These are phyloP conservation scores for Paecilomyces variotii DNA, from an alignment of 2,329 filamentous ascomycete genomes.

Conservation along the genomic window DNA sequence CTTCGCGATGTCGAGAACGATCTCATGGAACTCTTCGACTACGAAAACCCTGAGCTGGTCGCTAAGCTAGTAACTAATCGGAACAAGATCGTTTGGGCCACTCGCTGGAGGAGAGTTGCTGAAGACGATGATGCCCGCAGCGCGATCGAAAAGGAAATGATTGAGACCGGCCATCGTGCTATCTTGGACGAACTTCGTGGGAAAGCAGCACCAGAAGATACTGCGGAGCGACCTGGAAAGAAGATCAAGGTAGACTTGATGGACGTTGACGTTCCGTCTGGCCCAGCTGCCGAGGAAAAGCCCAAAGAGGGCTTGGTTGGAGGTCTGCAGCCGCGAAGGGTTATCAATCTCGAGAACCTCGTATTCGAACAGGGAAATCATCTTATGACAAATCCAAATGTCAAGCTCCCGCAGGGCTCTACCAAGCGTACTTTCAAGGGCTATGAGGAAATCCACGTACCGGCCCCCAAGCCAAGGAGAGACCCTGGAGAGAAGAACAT, in stretches of 20 bases:
- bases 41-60: constrained; percentile 89
- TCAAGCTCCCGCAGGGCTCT: constrained; percentile 85
- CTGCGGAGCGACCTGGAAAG: constrained; percentile 56
- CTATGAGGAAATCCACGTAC: constrained; percentile 97
- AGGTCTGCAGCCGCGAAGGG: constrained; percentile 74
- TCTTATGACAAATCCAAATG: constrained; percentile 98
- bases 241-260: constrained; percentile 79
- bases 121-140: constrained; percentile 64
- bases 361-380: constrained; percentile 98
- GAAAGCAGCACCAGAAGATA: constrained; percentile 50
- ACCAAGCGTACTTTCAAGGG: constrained; percentile 95
- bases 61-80: constrained; percentile 85
- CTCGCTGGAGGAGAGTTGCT: constrained; percentile 73
- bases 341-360: constrained; percentile 91
- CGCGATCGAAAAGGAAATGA: constrained; percentile 82
- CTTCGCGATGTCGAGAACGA: constrained; percentile 96
- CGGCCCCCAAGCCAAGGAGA: constrained; percentile 77
- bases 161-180: constrained; percentile 73
- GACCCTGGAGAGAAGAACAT: constrained; percentile 75
- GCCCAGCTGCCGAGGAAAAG: constrained; percentile 47
- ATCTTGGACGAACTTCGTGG: constrained; percentile 85
- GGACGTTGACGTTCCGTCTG: constrained; percentile 72
- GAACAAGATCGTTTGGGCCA: constrained; percentile 94
- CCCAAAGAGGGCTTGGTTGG: constrained; percentile 63
- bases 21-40: constrained; percentile 96